These are phyloP conservation scores for Acer negundo DNA, from an alignment of 345 rosid genomes.

Conservation along the genomic window DNA sequence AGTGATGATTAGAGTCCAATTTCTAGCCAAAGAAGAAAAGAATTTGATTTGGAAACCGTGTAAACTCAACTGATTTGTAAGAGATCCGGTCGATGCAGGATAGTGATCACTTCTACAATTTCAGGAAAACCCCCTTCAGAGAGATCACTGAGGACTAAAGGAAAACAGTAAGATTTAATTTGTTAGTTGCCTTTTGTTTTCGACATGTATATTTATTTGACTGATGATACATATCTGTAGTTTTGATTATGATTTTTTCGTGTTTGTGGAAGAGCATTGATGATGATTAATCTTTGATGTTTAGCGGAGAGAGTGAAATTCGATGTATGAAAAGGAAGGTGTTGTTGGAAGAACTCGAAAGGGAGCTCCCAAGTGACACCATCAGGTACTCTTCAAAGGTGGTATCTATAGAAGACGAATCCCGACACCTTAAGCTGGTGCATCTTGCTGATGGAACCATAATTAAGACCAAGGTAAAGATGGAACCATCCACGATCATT, in stretches of 20 bases:
- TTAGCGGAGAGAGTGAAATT: slow-evolving; percentile 48
- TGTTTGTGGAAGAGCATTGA: neutral
- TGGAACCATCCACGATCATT: neutral
- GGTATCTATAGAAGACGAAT: slow-evolving; percentile 62
- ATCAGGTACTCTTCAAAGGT: slow-evolving; percentile 67
- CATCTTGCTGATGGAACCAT: slow-evolving; percentile 63
- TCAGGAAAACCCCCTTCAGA: slow-evolving; percentile 28
- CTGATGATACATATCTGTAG: neutral
- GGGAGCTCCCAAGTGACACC: slow-evolving; percentile 59
- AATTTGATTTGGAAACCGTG: neutral
- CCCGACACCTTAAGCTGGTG: slow-evolving; percentile 48
- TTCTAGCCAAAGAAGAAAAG: neutral
- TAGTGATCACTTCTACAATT: slow-evolving; percentile 26
- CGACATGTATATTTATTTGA: too few relatives aligned
- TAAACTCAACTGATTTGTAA: neutral
- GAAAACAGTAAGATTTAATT: neutral
- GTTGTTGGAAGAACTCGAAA: slow-evolving; percentile 55
- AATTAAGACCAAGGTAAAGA: slow-evolving; percentile 60
- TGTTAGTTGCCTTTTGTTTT: too few relatives aligned
- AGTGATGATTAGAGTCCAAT: neutral
- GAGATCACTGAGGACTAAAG: neutral
- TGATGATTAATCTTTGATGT: neutral
- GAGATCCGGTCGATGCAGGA: slow-evolving; percentile 29
- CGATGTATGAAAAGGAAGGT: slow-evolving; percentile 55
- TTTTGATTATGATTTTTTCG: neutral